Percentiles rank a stretch among this genome's conserved stretches.
These are phyloP conservation scores for Smallanthus sonchifolius DNA, from an alignment of 129 eudicot genomes.

Conservation along the genomic window DNA sequence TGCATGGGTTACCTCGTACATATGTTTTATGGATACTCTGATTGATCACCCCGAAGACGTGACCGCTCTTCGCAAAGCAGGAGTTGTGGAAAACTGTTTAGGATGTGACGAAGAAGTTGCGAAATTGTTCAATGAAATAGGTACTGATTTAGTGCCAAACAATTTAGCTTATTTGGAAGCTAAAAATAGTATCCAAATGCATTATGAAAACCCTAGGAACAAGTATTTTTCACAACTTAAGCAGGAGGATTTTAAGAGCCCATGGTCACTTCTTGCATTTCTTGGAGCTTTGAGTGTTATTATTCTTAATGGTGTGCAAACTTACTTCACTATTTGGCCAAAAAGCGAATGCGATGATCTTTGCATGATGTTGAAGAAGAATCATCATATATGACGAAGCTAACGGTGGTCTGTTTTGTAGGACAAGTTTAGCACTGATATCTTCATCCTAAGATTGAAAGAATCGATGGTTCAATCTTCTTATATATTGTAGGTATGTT, in stretches of 20 bases:
- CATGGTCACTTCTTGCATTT: slow-evolving; percentile 45
- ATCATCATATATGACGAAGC: slow-evolving; percentile 7
- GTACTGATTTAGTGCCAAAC: slow-evolving; percentile 15
- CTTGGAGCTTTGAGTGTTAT: slow-evolving; percentile 30
- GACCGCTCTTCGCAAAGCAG: slow-evolving; percentile 14
- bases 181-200: slow-evolving; percentile 4
- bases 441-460: too few species aligned
- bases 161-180: slow-evolving; percentile 1
- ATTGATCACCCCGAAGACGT: slow-evolving; percentile 30
- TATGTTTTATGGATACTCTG: slow-evolving; percentile 34
- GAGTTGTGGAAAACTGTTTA: slow-evolving; percentile 13
- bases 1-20: slow-evolving; percentile 32
- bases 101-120: slow-evolving; percentile 34
- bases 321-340: slow-evolving; percentile 31
- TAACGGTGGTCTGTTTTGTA: too few species aligned
- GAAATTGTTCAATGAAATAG: slow-evolving; percentile 23
- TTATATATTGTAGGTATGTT: too few species aligned
- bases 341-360: slow-evolving; percentile 23
- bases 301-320: slow-evolving; percentile 33
- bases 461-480: too few species aligned
- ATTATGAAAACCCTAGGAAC: slow-evolving; percentile 18
- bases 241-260: slow-evolving; percentile 33
- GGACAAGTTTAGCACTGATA: too few species aligned
- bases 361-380: slow-evolving; percentile 19
- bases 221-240: slow-evolving; percentile 19